Evolutionary conservation across 805 yeast species (phyloP).

Genomic region (Spencermartinsiella europaea): DNA sequence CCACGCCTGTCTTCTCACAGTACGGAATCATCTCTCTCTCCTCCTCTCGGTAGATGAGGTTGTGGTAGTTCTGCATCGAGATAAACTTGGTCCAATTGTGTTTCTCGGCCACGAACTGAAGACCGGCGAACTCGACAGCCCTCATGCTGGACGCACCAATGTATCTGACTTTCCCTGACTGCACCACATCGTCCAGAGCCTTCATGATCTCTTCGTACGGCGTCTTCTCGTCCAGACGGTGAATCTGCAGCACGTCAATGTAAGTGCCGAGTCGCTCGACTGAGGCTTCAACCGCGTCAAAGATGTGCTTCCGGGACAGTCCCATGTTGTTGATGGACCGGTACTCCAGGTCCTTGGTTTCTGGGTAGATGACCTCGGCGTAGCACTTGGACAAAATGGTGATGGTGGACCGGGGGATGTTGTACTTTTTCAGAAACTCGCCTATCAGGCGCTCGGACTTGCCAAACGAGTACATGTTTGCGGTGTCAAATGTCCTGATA

Average conservation of each 20-base stretch:
- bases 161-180: conserved; percentile 45
- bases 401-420: conserved; percentile 49
- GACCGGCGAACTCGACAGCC: conserved; percentile 45
- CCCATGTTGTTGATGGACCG: conserved; percentile 36
- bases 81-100: conserved; percentile 55
- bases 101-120: conserved; percentile 54
- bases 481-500: conserved; percentile 43
- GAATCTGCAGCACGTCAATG: conserved; percentile 52
- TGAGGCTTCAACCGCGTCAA: conserved; percentile 42
- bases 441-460: conserved; percentile 45
- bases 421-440: conserved; percentile 47
- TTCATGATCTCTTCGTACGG: conserved; percentile 53
- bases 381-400: conserved; percentile 50
- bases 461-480: conserved; percentile 43
- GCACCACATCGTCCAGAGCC: conserved; percentile 50
- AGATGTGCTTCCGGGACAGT: conserved; percentile 42
- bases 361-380: conserved; percentile 9
- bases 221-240: conserved; percentile 45
- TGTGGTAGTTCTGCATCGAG: conserved; percentile 55
- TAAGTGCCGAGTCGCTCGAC: conserved; percentile 45
- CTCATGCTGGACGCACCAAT: conserved; percentile 64
- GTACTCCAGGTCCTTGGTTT: conserved; percentile 1
- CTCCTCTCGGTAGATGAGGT: conserved; percentile 55
- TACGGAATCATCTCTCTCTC: conserved; percentile 60
- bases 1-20: conserved; percentile 49